A percentile compares a stretch with the other conserved stretches of the same genome.
These are phyloP conservation scores for Rosa persica DNA, from an alignment of 306 rosid species.

Conservation along the genomic window DNA sequence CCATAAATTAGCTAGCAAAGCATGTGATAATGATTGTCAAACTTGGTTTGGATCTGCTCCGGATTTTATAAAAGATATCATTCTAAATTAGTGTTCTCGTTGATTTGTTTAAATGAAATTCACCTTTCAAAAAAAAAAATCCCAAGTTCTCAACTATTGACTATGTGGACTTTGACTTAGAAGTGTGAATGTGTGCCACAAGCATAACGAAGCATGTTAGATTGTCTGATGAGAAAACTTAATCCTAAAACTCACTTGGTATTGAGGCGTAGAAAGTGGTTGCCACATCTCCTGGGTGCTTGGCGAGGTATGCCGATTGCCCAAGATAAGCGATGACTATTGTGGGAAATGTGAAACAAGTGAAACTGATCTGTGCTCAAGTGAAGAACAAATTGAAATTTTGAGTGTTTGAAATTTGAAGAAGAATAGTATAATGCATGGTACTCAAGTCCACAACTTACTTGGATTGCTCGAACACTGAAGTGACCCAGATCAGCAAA, in stretches of 20 bases:
- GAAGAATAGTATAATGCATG: background rate
- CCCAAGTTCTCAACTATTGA: too few species aligned
- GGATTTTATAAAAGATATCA: too few species aligned
- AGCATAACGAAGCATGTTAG: background rate
- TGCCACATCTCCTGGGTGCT: conserved; percentile 36
- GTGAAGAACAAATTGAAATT: background rate
- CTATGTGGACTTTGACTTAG: too few species aligned
- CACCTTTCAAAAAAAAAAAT: too few species aligned
- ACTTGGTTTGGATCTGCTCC: too few species aligned
- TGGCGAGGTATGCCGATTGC: conserved; percentile 58
- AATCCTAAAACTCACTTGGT: conserved; percentile 26
- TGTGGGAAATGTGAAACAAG: conserved; percentile 47
- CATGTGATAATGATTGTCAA: too few species aligned
- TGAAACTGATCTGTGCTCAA: conserved; percentile 48
- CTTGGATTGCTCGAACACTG: conserved; percentile 66
- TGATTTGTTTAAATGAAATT: too few species aligned
- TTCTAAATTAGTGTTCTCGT: too few species aligned
- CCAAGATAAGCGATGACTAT: conserved; percentile 41
- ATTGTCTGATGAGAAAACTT: background rate
- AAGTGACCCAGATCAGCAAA: conserved; percentile 97
- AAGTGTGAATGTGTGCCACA: too few species aligned
- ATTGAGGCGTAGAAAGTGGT: conserved; percentile 53
- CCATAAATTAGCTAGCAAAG: too few species aligned
- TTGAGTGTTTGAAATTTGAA: background rate
- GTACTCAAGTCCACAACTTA: conserved; percentile 19